Evolutionary conservation across 2,329 filamentous ascomycete species (phyloP), one percentile per base, ranked within the genome.

Genomic region (Aspergillus unguis): DNA sequence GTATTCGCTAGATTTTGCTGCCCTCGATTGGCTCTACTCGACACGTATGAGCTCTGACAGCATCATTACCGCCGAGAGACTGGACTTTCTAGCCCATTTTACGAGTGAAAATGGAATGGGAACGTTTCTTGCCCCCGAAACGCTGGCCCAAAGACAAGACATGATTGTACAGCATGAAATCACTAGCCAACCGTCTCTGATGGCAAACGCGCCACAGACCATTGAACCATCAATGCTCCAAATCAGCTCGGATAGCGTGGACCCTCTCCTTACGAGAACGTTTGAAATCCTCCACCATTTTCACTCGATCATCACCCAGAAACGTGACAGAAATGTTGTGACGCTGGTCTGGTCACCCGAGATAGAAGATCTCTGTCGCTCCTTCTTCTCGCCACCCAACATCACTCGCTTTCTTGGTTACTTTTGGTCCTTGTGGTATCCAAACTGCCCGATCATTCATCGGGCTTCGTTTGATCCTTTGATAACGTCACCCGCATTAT

Each of bases 401-500:
- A 57, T 65, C 5, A 51, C 55, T 11, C 59, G 57, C 35, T 63
- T 62, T 31, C 44, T 68, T 5, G 57, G 56, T 9, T 56, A 60
- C n/a, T 68, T 65, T 49, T 67, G 65, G 65, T 58, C 58, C 2
- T 41, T 59, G 3, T 68, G 65, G 65, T 64, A 68, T 32, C 65
- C 65, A 3, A 63, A 63, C 42, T 65, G 64, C 32, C 65, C 64
- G 2, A 65, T 67, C 7, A 55, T 66, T 5, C 65, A 68, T 41
- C 61, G 54, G 25, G 64, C 65, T 2, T 58, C 58, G 0, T 68
- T 68, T 26, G 37, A 63, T 40, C 35, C 55, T 0, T 40, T 54
- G 4, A 48, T 48, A 2, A 58, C 59, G 4, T 54, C 54, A 5
- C 6, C 54, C 3, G 45, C 50, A 2, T 46, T 68, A 23, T 38